Conservation (phyloP, 1,284 basidiomycete species). For the Boletus holoroseus region DNA sequence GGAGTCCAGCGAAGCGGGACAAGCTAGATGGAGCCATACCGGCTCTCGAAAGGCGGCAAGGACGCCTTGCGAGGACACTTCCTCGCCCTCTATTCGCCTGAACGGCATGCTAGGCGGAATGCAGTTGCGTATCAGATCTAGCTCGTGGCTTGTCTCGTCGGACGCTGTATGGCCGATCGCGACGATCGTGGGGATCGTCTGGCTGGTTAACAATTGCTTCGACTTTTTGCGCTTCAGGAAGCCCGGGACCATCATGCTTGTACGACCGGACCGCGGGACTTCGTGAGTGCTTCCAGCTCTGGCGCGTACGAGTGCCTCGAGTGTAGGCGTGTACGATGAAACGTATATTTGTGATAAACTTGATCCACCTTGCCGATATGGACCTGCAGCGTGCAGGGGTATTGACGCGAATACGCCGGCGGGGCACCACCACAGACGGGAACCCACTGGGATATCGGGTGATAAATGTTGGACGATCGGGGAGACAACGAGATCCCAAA, state of each 20-base stretch:
- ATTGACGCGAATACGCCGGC: conserved; percentile 33
- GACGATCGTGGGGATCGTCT: conserved; percentile 13
- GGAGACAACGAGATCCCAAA: conserved; percentile 34
- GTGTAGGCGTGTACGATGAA: conserved; percentile 38
- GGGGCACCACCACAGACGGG: conserved; percentile 45
- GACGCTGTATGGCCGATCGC: conserved; percentile 16
- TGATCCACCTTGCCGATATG: conserved; percentile 11
- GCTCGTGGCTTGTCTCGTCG: conserved; percentile 8
- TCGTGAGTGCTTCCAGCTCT: background rate
- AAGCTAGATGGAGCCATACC: conserved; percentile 29
- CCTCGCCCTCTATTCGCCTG: conserved; percentile 23
- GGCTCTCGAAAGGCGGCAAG: conserved; percentile 18
- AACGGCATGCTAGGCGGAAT: conserved; percentile 21
- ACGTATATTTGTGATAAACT: conserved; percentile 31
- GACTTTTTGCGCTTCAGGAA: conserved; percentile 21
- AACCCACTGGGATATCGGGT: conserved; percentile 13
- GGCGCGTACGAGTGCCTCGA: conserved; percentile 32
- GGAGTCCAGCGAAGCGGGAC: conserved; percentile 13
- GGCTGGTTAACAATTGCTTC: conserved; percentile 3
- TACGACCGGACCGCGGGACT: conserved; percentile 6
- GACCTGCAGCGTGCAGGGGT: conserved; percentile 40
- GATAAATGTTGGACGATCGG: conserved; percentile 29
- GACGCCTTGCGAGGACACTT: conserved; percentile 11
- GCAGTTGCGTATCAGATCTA: conserved; percentile 21
- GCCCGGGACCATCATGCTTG: conserved; percentile 7